Conservation (phyloP, 2,329 filamentous ascomycete species). For the Ophiostoma perfectum region DNA sequence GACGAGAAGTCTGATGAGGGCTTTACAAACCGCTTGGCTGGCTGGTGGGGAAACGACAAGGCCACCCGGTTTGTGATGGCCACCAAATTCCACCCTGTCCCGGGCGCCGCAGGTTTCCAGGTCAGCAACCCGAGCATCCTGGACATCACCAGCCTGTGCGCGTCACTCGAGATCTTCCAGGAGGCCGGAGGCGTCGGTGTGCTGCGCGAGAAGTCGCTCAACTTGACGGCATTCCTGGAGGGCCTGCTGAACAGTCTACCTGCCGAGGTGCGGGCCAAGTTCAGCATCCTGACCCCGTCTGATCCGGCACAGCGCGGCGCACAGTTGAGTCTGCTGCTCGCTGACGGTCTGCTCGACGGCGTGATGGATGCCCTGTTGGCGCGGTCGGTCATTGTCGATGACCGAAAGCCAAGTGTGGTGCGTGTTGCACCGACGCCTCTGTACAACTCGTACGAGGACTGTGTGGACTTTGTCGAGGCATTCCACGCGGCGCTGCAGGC, state of each 20-base stretch:
- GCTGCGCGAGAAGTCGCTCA: slow-evolving; percentile 64
- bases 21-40: slow-evolving; percentile 64
- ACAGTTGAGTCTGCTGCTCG: slow-evolving; percentile 68
- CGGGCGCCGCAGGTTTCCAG: slow-evolving; percentile 76
- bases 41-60: slow-evolving; percentile 87
- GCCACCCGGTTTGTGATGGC: slow-evolving; percentile 74
- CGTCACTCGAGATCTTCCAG: slow-evolving; percentile 68
- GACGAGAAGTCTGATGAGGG: slow-evolving; percentile 30
- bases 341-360: slow-evolving; percentile 62
- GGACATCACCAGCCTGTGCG: slow-evolving; percentile 70
- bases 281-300: slow-evolving; percentile 63
- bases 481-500: background rate
- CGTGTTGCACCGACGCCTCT: slow-evolving; percentile 77
- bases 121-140: slow-evolving; percentile 76
- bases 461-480: slow-evolving; percentile 25
- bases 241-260: slow-evolving; percentile 50
- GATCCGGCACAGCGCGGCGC: slow-evolving; percentile 65
- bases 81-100: slow-evolving; percentile 69
- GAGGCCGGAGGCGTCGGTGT: slow-evolving; percentile 60
- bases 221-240: slow-evolving; percentile 72
- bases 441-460: slow-evolving; percentile 73
- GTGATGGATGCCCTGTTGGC: slow-evolving; percentile 61
- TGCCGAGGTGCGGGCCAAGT: slow-evolving; percentile 36
- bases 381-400: slow-evolving; percentile 70
- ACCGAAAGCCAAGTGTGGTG: slow-evolving; percentile 79